Evolutionary conservation across 148 eudicot genomes (phyloP).

Genomic region (Amaranthus hypochondriacus): DNA sequence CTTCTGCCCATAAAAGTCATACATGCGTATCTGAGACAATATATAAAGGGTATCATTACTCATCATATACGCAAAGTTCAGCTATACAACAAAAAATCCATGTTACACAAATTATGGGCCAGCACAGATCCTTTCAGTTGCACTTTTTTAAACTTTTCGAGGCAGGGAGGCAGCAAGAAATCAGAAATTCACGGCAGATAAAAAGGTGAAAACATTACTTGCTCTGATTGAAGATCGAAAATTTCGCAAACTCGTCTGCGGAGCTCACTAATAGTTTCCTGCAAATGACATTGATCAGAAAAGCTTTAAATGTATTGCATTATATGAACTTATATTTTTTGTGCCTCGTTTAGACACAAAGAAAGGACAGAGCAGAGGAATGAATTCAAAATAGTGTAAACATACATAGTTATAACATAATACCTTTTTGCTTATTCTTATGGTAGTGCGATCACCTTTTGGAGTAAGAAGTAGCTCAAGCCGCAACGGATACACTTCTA

Average conservation of each 20-base stretch:
- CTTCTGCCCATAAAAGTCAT: conserved; percentile 75
- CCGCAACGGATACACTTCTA: conserved; percentile 89
- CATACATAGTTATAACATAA: neutral
- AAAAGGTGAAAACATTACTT: conserved; percentile 45
- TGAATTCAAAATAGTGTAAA: neutral
- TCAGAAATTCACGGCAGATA: neutral
- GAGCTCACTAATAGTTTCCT: conserved; percentile 92
- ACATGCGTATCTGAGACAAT: conserved; percentile 57
- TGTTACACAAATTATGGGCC: neutral
- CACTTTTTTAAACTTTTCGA: too few species aligned
- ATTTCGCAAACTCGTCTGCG: conserved; percentile 83
- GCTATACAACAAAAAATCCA: neutral
- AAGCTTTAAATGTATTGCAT: conserved; percentile 2
- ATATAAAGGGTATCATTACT: conserved; percentile 1
- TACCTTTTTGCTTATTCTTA: conserved; percentile 97
- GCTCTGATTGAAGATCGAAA: conserved; percentile 62
- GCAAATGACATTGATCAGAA: conserved; percentile 20
- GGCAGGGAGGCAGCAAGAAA: neutral
- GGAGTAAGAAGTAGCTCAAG: conserved; percentile 78
- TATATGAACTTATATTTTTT: neutral
- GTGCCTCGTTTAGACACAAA: neutral
- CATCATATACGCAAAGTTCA: neutral
- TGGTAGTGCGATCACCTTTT: conserved; percentile 55
- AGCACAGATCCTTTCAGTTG: too few species aligned
- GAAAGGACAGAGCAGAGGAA: neutral